Percentiles rank a stretch among this genome's conserved stretches.
phyloP scores from a whole-genome alignment of 176 grass and related monocot species.

The Zoysia japonica region DNA sequence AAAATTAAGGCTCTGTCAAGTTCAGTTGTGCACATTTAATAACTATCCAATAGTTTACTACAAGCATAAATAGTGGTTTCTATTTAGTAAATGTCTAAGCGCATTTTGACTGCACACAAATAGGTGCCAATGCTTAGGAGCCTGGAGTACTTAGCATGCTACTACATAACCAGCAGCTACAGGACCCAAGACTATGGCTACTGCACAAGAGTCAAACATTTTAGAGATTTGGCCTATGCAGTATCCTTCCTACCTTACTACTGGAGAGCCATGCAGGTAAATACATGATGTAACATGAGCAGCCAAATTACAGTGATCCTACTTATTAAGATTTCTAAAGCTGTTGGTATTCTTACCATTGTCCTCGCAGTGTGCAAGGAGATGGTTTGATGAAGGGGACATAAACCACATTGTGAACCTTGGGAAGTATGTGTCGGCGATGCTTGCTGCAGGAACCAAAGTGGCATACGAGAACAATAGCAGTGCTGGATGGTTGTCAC shows the following conservation, averaged over 20 bases:
- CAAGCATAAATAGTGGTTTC: conserved; percentile 24
- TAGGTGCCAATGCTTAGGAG: conserved; percentile 94
- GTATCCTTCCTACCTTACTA: conserved; percentile 98
- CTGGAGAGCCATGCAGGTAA: conserved; percentile 98
- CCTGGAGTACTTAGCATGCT: conserved; percentile 89
- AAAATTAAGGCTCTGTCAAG: conserved; percentile 8
- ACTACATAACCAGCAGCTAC: conserved; percentile 94
- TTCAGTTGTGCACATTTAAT: conserved; percentile 18
- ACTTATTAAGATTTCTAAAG: conserved; percentile 24
- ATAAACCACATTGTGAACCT: conserved; percentile 85
- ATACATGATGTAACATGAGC: conserved; percentile 13
- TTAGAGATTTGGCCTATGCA: conserved; percentile 88
- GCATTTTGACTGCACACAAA: conserved; percentile 37
- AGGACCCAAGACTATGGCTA: conserved; percentile 94
- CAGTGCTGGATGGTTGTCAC: conserved; percentile 62
- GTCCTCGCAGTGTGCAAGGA: conserved; percentile 77
- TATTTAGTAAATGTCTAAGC: conserved; percentile 35
- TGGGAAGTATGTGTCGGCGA: conserved; percentile 95
- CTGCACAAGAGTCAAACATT: conserved; percentile 92
- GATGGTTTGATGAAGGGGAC: conserved; percentile 98
- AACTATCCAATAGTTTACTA: conserved; percentile 16
- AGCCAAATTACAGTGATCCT: background rate
- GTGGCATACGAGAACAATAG: conserved; percentile 86
- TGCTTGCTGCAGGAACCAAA: conserved; percentile 90
- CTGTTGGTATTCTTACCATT: conserved; percentile 19